Percentiles rank a stretch among this genome's conserved stretches.
Conservation (phyloP, 1,139 yeast genomes). For the Saccharomyces hybrid region DNA sequence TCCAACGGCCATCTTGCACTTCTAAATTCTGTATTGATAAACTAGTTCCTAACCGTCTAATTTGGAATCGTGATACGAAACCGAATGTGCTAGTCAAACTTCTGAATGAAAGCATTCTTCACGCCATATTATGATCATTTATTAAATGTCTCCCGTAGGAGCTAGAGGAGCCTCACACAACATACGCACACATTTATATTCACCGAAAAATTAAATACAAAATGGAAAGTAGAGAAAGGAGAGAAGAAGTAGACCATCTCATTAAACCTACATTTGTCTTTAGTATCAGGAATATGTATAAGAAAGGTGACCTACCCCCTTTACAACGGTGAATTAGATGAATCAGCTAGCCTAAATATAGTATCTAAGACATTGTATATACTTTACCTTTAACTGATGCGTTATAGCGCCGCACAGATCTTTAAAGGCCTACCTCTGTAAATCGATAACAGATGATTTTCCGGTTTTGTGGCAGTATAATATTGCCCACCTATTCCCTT, state of each 20-base stretch:
- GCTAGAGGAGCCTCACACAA: neutral
- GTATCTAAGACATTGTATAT: neutral
- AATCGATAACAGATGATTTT: slow-evolving; percentile 59
- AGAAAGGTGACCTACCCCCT: neutral
- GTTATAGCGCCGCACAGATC: neutral
- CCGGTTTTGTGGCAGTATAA: slow-evolving; percentile 69
- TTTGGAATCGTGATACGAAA: neutral
- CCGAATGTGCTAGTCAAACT: neutral
- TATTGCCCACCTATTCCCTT: slow-evolving; percentile 68
- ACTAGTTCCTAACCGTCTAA: neutral
- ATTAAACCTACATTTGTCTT: neutral
- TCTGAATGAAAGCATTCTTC: neutral
- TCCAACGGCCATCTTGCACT: neutral
- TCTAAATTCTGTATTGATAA: neutral
- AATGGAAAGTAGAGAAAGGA: no score
- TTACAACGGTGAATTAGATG: neutral
- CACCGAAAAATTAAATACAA: neutral
- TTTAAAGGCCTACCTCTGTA: slow-evolving; percentile 41
- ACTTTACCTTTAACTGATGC: neutral
- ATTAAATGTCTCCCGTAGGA: neutral
- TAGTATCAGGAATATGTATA: neutral
- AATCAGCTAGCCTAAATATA: neutral
- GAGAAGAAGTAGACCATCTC: no score
- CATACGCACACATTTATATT: neutral
- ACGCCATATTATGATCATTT: neutral